These are phyloP conservation scores for Fennellomyces sp. DNA, from an alignment of 371 early-diverging fungal genomes.

Conservation along the genomic window DNA sequence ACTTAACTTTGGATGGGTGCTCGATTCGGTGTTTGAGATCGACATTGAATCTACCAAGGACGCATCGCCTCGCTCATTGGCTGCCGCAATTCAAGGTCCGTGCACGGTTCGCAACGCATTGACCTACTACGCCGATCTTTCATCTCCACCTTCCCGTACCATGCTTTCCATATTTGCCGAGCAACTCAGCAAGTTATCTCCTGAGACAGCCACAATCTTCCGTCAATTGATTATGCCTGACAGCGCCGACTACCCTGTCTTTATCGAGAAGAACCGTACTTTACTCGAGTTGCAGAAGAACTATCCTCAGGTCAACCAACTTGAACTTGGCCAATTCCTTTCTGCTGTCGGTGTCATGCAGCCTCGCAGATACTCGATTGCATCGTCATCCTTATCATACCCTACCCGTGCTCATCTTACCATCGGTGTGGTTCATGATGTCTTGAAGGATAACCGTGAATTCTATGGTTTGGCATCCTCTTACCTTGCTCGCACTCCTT, in stretches of 20 bases:
- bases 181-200: conserved; percentile 34
- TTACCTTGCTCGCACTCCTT: conserved; percentile 20
- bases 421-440: conserved; percentile 48
- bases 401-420: conserved; percentile 35
- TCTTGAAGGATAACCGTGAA: conserved; percentile 32
- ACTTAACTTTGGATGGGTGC: conserved; percentile 47
- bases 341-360: conserved; percentile 48
- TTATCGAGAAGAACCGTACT: conserved; percentile 47
- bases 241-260: conserved; percentile 42
- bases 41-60: conserved; percentile 27
- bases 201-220: conserved; percentile 43
- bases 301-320: conserved; percentile 46
- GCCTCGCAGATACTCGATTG: conserved; percentile 64
- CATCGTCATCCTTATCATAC: conserved; percentile 42
- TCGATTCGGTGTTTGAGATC: conserved; percentile 57
- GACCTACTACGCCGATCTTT: conserved; percentile 51
- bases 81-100: conserved; percentile 47
- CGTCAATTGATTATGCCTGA: conserved; percentile 41
- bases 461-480: conserved; percentile 49
- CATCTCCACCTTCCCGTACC: conserved; percentile 49
- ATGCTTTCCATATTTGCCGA: conserved; percentile 43
- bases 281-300: conserved; percentile 46
- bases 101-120: conserved; percentile 54
- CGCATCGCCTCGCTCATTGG: conserved; percentile 54
- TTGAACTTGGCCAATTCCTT: conserved; percentile 51